Evolutionary conservation across 495 filamentous ascomycete species (phyloP).

Genomic region (Aspergillus saccharolyticus): DNA sequence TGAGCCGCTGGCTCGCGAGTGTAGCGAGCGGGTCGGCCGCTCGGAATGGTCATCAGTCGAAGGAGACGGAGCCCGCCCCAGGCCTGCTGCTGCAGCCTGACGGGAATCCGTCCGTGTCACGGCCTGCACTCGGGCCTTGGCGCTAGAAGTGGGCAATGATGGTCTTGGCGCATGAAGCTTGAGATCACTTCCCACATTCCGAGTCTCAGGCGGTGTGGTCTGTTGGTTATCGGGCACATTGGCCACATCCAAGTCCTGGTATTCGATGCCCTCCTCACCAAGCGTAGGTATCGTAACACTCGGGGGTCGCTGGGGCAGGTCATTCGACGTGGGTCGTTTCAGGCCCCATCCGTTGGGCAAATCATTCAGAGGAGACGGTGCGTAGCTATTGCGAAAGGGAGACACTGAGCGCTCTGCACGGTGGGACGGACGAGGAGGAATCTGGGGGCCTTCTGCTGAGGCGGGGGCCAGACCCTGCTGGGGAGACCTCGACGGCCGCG

Average conservation of each 20-base stretch:
- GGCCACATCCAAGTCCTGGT: constrained; percentile 56
- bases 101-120: constrained; percentile 88
- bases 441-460: constrained; percentile 37
- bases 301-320: constrained; percentile 56
- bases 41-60: constrained; percentile 56
- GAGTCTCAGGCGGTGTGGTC: constrained; percentile 56
- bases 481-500: constrained; percentile 49
- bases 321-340: constrained; percentile 43
- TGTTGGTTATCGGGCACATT: constrained; percentile 36
- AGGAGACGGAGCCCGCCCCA: constrained; percentile 59
- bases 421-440: constrained; percentile 69
- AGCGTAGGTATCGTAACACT: constrained; percentile 79
- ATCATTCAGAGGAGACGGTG: constrained; percentile 83
- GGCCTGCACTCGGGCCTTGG: constrained; percentile 69
- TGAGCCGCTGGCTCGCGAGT: constrained; percentile 40
- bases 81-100: constrained; percentile 73
- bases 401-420: constrained; percentile 72
- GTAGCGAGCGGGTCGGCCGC: constrained; percentile 44
- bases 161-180: constrained; percentile 90
- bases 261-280: constrained; percentile 87
- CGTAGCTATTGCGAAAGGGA: constrained; percentile 70
- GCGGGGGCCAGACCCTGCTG: constrained; percentile 27
- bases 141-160: constrained; percentile 69
- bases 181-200: constrained; percentile 72
- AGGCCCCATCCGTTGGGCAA: constrained; percentile 43